Conservation (phyloP, 345 rosid genomes). For the Capsella bursapastoris region DNA sequence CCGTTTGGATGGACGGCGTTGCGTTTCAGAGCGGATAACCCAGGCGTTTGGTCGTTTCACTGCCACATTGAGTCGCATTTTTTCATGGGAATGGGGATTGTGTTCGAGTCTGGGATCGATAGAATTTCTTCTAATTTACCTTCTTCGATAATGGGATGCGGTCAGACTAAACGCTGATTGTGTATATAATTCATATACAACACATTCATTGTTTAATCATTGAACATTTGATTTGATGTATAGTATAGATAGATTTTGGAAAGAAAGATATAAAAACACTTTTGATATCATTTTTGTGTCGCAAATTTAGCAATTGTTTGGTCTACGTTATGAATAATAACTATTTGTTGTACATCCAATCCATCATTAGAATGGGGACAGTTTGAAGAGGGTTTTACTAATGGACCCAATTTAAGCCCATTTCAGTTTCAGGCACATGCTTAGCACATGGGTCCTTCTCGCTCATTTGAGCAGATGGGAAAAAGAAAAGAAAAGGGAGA, state of each 20-base stretch:
- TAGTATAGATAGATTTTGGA: not conserved
- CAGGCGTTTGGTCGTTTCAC: slow-evolving; percentile 74
- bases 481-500: not conserved
- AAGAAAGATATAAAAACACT: not conserved
- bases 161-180: slow-evolving; percentile 37
- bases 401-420: slow-evolving; percentile 14
- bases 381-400: not conserved
- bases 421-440: slow-evolving; percentile 1
- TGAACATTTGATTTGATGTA: not conserved
- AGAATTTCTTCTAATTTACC: slow-evolving; percentile 61
- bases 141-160: slow-evolving; percentile 66
- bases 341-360: too few relatives aligned
- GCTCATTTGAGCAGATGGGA: not conserved
- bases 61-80: slow-evolving; percentile 81
- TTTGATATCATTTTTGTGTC: not conserved
- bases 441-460: slow-evolving; percentile 19
- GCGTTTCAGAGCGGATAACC: slow-evolving; percentile 66
- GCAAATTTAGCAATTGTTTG: not conserved
- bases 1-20: slow-evolving; percentile 80
- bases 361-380: not conserved
- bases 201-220: not conserved
- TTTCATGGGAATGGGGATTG: slow-evolving; percentile 75
- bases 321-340: not conserved
- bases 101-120: slow-evolving; percentile 60
- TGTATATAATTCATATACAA: not conserved